Percentiles rank a stretch among this genome's conserved stretches.
Conservation (phyloP, 805 yeast genomes). For the Starmerella scarabaei region DNA sequence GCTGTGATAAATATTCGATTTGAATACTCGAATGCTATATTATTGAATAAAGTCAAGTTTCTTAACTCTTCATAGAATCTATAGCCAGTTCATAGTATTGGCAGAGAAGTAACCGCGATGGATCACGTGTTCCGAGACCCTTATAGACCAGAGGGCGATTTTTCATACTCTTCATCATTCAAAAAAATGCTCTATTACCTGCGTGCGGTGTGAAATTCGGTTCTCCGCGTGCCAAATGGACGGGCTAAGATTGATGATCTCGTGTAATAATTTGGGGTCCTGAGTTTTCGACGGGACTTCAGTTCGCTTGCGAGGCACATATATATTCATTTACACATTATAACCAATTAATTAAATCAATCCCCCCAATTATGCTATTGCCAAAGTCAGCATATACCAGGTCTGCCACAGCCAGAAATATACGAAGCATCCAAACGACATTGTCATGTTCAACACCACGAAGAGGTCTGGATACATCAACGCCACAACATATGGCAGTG, state of each 20-base stretch:
- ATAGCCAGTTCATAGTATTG: no score
- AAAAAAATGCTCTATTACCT: constrained; percentile 14
- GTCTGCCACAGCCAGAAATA: constrained; percentile 71
- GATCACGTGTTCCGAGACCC: no score
- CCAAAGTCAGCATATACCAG: constrained; percentile 11
- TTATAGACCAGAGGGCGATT: no score
- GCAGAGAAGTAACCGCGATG: no score
- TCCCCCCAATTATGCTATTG: not conserved
- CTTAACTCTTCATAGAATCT: no score
- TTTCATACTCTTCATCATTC: no score
- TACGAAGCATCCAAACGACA: constrained; percentile 64
- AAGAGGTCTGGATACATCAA: constrained; percentile 64
- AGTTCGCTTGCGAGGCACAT: constrained; percentile 27
- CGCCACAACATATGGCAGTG: constrained; percentile 34
- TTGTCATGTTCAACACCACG: constrained; percentile 60
- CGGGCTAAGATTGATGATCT: constrained; percentile 22
- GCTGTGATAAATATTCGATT: constrained; percentile 4
- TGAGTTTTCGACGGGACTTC: constrained; percentile 1
- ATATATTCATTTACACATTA: not conserved
- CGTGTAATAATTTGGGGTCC: constrained; percentile 19
- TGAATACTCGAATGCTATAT: no score
- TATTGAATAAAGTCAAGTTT: no score
- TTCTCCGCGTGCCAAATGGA: constrained; percentile 32
- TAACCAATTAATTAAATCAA: not conserved
- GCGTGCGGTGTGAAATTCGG: constrained; percentile 30